phyloP scores from a whole-genome alignment of 352 stramenopile species.

The Globisporangium mamillatum region DNA sequence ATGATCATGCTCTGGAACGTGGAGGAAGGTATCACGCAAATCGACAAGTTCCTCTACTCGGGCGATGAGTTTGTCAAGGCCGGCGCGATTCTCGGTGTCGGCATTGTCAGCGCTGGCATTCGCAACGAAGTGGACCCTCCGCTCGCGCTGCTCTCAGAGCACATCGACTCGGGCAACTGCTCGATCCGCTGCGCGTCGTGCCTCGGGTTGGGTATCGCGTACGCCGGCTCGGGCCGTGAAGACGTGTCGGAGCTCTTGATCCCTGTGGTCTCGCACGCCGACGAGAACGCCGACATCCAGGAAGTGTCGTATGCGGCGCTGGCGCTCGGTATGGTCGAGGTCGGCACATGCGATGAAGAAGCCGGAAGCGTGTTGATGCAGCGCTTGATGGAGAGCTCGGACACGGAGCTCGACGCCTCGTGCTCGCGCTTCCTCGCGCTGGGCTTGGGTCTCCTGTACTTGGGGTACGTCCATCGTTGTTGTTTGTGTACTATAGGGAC shows the following conservation, averaged over 20 bases:
- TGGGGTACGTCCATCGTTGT: conserved; percentile 77
- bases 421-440: conserved; percentile 96
- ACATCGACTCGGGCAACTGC: conserved; percentile 94
- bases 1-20: conserved; percentile 99
- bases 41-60: conserved; percentile 99
- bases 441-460: conserved; percentile 96
- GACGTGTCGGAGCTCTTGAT: conserved; percentile 97
- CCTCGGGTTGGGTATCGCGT: conserved; percentile 97
- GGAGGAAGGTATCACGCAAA: conserved; percentile 98
- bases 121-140: conserved; percentile 97
- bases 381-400: conserved; percentile 97
- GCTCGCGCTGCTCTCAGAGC: conserved; percentile 95
- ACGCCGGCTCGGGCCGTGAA: conserved; percentile 95
- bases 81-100: conserved; percentile 96
- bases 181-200: conserved; percentile 94
- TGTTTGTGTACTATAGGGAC: background rate
- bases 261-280: conserved; percentile 90
- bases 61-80: conserved; percentile 98
- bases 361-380: conserved; percentile 96
- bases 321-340: conserved; percentile 97
- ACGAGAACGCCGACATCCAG: conserved; percentile 92
- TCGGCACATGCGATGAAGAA: conserved; percentile 97
- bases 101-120: conserved; percentile 92
- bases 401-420: conserved; percentile 96
- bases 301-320: conserved; percentile 92